Percentiles rank a stretch among this genome's conserved stretches.
Conservation (phyloP, 2,329 filamentous ascomycete genomes). For the Penicillium sp. region DNA sequence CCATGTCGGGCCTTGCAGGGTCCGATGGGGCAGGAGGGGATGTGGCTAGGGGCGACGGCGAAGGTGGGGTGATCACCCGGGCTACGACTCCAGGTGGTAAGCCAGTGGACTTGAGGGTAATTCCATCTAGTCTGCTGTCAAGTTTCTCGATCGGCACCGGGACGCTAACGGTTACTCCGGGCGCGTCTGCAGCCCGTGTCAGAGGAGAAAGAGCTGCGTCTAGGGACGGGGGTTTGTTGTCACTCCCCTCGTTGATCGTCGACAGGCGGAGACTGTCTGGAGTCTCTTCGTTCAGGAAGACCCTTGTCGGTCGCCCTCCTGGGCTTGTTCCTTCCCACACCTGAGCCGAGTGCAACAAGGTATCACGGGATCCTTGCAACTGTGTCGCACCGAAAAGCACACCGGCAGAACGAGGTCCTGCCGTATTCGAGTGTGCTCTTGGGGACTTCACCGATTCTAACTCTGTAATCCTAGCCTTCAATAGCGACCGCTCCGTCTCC, state of each 20-base stretch:
- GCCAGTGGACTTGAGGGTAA: slow-evolving; percentile 48
- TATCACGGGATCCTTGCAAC: slow-evolving; percentile 8
- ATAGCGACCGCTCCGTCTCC: slow-evolving; percentile 44
- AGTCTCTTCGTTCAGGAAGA: slow-evolving; percentile 41
- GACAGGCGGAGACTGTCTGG: slow-evolving; percentile 25
- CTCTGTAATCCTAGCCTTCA: slow-evolving; percentile 44
- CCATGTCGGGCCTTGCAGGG: slow-evolving; percentile 22
- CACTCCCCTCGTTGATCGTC: slow-evolving; percentile 33
- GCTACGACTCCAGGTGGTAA: slow-evolving; percentile 46
- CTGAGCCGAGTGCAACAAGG: slow-evolving; percentile 26
- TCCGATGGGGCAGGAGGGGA: slow-evolving; percentile 28
- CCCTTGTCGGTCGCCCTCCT: slow-evolving; percentile 42
- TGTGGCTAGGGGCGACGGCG: slow-evolving; percentile 30
- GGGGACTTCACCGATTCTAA: slow-evolving; percentile 36
- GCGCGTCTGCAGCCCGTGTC: slow-evolving; percentile 34
- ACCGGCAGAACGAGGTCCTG: slow-evolving; percentile 11
- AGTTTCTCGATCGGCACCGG: slow-evolving; percentile 49
- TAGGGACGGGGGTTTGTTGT: slow-evolving; percentile 34
- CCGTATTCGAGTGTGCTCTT: slow-evolving; percentile 1
- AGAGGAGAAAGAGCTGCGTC: slow-evolving; percentile 43
- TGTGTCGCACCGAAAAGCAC: slow-evolving; percentile 14
- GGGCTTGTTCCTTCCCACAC: slow-evolving; percentile 48
- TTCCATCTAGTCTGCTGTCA: slow-evolving; percentile 48
- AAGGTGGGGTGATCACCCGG: slow-evolving; percentile 45
- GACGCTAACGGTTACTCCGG: slow-evolving; percentile 31